These are phyloP conservation scores for Aspergillus calidoustus DNA, from an alignment of 2,329 filamentous ascomycete genomes.

Conservation along the genomic window DNA sequence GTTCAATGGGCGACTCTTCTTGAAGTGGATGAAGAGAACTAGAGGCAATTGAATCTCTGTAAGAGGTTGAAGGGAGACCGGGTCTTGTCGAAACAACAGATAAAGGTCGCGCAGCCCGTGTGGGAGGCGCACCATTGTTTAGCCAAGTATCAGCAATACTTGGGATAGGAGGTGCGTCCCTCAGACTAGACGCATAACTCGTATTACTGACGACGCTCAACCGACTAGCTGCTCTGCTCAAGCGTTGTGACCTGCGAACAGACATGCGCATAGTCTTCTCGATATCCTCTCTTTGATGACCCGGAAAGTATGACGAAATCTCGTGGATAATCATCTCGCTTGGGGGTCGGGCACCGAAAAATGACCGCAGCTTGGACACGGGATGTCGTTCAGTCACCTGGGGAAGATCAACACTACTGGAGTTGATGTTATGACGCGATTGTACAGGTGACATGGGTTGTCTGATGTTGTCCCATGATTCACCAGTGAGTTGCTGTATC, in stretches of 20 bases:
- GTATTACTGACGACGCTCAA: slow-evolving; percentile 92
- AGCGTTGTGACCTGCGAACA: slow-evolving; percentile 82
- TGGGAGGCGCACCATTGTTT: slow-evolving; percentile 58
- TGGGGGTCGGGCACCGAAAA: slow-evolving; percentile 89
- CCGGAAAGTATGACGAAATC: slow-evolving; percentile 94
- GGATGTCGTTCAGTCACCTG: slow-evolving; percentile 38
- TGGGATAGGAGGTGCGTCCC: slow-evolving; percentile 91
- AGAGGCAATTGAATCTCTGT: slow-evolving; percentile 85
- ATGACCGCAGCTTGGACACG: slow-evolving; percentile 56
- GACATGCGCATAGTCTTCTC: slow-evolving; percentile 94
- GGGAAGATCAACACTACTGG: slow-evolving; percentile 34
- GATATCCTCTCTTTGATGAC: slow-evolving; percentile 91
- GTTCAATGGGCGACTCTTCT: slow-evolving; percentile 85
- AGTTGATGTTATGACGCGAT: slow-evolving; percentile 36
- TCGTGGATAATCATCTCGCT: slow-evolving; percentile 98
- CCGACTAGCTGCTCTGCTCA: slow-evolving; percentile 91
- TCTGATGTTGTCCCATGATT: slow-evolving; percentile 82
- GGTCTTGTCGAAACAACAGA: slow-evolving; percentile 60
- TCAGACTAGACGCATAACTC: slow-evolving; percentile 88
- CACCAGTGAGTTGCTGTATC: slow-evolving; percentile 85
- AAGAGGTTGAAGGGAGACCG: slow-evolving; percentile 64
- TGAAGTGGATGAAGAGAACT: slow-evolving; percentile 87
- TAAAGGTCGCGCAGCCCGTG: slow-evolving; percentile 59
- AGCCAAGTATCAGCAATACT: slow-evolving; percentile 96
- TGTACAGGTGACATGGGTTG: slow-evolving; percentile 80